These are phyloP conservation scores for Naegleria lovaniensis DNA, from an alignment of 208 protist species.

Conservation along the genomic window DNA sequence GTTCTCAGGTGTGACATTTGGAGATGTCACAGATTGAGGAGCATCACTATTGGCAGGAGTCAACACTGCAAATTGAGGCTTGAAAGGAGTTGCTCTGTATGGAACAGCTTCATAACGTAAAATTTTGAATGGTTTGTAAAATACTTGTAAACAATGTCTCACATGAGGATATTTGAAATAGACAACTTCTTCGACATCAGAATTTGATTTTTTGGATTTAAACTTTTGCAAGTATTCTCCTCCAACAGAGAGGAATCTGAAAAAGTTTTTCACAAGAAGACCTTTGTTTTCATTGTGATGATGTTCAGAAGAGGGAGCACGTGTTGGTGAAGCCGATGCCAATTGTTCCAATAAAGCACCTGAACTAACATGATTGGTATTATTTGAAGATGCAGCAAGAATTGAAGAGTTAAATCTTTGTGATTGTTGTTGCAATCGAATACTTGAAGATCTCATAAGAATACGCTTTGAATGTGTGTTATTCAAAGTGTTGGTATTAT, in stretches of 20 bases:
- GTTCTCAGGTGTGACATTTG: background rate
- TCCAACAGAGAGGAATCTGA: background rate
- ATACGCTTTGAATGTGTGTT: background rate
- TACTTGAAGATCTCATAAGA: background rate
- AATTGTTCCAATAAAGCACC: background rate
- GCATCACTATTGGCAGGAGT: background rate
- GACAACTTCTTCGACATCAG: background rate
- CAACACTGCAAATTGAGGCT: background rate
- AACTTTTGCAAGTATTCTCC: background rate
- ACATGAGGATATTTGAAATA: background rate
- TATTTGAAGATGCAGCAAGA: background rate
- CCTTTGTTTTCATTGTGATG: background rate
- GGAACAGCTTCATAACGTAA: background rate
- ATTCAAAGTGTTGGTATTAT: background rate
- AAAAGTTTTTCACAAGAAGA: background rate
- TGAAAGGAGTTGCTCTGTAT: background rate
- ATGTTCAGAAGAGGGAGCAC: background rate
- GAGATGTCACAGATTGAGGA: background rate
- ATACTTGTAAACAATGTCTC: background rate
- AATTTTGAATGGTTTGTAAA: conserved; percentile 8
- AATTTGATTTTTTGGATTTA: background rate
- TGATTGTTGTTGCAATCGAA: background rate
- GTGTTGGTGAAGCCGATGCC: background rate
- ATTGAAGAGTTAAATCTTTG: background rate
- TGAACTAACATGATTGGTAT: background rate